These are phyloP conservation scores for Halophytophthora polymorphica DNA, from an alignment of 352 stramenopile species.

Conservation along the genomic window DNA sequence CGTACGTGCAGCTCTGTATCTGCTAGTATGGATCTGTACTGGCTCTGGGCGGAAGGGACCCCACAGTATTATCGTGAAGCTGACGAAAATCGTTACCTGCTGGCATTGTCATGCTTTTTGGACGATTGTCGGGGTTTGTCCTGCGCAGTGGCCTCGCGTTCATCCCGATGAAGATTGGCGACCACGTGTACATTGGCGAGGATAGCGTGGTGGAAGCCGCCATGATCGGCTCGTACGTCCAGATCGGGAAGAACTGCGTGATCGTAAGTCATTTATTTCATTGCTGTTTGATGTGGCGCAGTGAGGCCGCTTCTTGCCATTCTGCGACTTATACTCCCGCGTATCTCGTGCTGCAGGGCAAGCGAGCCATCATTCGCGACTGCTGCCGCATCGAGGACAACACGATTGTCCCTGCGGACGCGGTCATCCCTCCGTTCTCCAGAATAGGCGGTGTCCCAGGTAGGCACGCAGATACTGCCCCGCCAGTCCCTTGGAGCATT, in stretches of 20 bases:
- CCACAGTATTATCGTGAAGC: background rate
- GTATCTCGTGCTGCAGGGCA: slow-evolving; percentile 35
- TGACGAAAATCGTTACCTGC: no score
- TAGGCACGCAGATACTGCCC: slow-evolving; percentile 13
- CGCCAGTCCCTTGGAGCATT: background rate
- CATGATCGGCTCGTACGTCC: slow-evolving; percentile 79
- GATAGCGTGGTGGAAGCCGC: slow-evolving; percentile 76
- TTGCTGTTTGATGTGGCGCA: background rate
- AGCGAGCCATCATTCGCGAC: slow-evolving; percentile 80
- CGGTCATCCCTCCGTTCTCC: slow-evolving; percentile 77
- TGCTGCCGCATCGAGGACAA: slow-evolving; percentile 85
- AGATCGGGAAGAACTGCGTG: slow-evolving; percentile 85
- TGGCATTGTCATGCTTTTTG: background rate
- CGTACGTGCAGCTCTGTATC: slow-evolving; percentile 27
- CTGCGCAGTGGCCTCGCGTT: slow-evolving; percentile 61
- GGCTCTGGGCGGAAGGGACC: background rate
- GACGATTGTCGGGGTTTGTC: background rate
- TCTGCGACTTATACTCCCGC: slow-evolving; percentile 1
- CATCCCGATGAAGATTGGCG: slow-evolving; percentile 80
- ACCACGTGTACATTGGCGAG: slow-evolving; percentile 80
- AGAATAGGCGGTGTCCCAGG: slow-evolving; percentile 69
- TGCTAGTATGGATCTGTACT: no score
- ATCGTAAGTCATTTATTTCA: slow-evolving; percentile 44
- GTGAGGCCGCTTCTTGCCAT: background rate
- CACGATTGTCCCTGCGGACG: slow-evolving; percentile 69